Conservation (phyloP, 2,329 filamentous ascomycete genomes). For the Diaporthe ampelina region DNA sequence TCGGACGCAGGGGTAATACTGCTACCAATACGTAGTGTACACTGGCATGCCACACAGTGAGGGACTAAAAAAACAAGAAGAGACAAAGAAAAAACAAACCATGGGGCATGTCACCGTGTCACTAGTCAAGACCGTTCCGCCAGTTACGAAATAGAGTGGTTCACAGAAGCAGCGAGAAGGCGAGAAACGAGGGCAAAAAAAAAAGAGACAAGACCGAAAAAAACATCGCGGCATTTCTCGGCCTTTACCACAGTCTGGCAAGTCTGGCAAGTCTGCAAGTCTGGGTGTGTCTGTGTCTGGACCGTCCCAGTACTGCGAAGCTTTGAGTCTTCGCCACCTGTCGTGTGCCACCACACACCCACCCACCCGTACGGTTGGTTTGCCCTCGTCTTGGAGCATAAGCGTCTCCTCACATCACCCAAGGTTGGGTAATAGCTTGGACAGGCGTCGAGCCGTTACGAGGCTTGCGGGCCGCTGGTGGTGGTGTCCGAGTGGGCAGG, state of each 20-base stretch:
- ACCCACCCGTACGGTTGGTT: not conserved
- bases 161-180: constrained; percentile 11
- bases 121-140: constrained; percentile 3
- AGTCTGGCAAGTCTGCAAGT: too few species aligned
- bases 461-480: constrained; percentile 33
- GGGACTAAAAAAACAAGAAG: not conserved
- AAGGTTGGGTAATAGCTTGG: constrained; percentile 32
- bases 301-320: constrained; percentile 9
- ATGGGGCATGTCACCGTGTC: not conserved
- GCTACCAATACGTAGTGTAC: not conserved
- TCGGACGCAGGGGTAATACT: constrained; percentile 30
- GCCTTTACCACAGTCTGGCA: not conserved
- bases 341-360: constrained; percentile 34
- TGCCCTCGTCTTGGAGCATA: constrained; percentile 3
- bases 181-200: not conserved
- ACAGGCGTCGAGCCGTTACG: constrained; percentile 33
- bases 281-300: not conserved
- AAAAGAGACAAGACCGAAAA: not conserved
- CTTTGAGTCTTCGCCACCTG: constrained; percentile 37
- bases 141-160: not conserved
- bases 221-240: constrained; percentile 32
- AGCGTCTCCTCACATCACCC: constrained; percentile 32
- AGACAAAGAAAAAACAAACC: constrained; percentile 16
- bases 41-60: constrained; percentile 8
- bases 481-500: constrained; percentile 25